Evolutionary conservation across 805 yeast species (phyloP).

Genomic region (Lipomyces mesembrius): DNA sequence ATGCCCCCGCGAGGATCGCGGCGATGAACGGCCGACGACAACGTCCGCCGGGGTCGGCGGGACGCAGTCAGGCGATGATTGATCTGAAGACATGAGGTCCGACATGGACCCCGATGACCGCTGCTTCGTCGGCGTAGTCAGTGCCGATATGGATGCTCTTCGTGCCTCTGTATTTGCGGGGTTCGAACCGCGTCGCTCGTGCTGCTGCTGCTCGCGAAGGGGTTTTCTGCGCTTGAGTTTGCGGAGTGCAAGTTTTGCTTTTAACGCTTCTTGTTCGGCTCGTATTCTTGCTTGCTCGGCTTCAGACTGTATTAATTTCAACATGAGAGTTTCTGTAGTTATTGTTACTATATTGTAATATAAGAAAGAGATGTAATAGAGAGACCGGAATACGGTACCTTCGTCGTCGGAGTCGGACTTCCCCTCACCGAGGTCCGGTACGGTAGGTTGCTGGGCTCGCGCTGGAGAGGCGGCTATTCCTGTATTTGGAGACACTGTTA

Average conservation of each 20-base stretch:
- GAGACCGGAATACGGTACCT: not conserved
- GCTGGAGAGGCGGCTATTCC: not conserved
- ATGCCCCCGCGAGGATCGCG: not conserved
- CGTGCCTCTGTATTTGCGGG: no score
- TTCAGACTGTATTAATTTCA: constrained; percentile 9
- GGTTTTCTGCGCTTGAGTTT: constrained; percentile 5
- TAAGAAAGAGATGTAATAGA: no score
- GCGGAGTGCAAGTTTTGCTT: constrained; percentile 21
- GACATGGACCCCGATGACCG: not conserved
- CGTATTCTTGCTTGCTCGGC: constrained; percentile 20
- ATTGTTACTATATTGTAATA: not conserved
- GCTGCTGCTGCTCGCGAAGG: not conserved
- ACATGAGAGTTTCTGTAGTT: constrained; percentile 2
- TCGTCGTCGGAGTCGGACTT: not conserved
- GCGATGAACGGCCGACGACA: not conserved
- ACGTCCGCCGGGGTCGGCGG: not conserved
- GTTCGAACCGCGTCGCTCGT: not conserved
- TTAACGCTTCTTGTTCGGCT: constrained; percentile 21
- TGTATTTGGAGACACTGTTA: not conserved
- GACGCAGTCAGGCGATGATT: not conserved
- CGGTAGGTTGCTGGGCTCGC: not conserved
- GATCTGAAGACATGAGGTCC: not conserved
- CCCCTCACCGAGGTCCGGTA: not conserved
- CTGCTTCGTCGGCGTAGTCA: not conserved
- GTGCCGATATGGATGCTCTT: not conserved